These are phyloP conservation scores for Salinomyces thailandicus DNA, from an alignment of 2,329 filamentous ascomycete species.

Conservation along the genomic window DNA sequence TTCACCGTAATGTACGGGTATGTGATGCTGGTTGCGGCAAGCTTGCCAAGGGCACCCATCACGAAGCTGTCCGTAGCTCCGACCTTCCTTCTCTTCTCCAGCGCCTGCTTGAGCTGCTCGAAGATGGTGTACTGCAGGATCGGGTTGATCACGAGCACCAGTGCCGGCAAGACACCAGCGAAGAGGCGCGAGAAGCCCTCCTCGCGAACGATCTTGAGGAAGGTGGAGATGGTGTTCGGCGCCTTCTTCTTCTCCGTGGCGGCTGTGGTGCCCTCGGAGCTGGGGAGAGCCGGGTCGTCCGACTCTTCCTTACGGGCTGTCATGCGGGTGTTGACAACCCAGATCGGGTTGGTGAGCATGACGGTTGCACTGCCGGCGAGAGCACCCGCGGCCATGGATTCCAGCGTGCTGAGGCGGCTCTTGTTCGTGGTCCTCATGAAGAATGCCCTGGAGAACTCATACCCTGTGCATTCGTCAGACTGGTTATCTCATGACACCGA, in stretches of 20 bases:
- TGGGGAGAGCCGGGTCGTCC: constrained; percentile 27
- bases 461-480: constrained; percentile 46
- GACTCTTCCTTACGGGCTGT: constrained; percentile 68
- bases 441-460: constrained; percentile 86
- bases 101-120: constrained; percentile 87
- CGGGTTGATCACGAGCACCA: constrained; percentile 93
- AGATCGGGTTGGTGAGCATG: constrained; percentile 94
- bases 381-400: constrained; percentile 91
- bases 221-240: constrained; percentile 68
- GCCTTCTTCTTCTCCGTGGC: constrained; percentile 38
- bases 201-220: constrained; percentile 67
- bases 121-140: constrained; percentile 98
- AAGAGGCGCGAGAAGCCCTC: constrained; percentile 83
- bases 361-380: constrained; percentile 91
- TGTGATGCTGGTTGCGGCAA: constrained; percentile 85
- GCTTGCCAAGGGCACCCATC: constrained; percentile 84
- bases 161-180: constrained; percentile 79
- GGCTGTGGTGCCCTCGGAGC: constrained; percentile 30
- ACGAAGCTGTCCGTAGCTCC: constrained; percentile 83
- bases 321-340: constrained; percentile 98
- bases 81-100: constrained; percentile 67
- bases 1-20: constrained; percentile 99
- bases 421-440: constrained; percentile 69
- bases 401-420: constrained; percentile 76
- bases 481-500: too few species aligned